These are phyloP conservation scores for Trichoderma atroviride DNA, from an alignment of 2,329 filamentous ascomycete genomes.

Conservation along the genomic window DNA sequence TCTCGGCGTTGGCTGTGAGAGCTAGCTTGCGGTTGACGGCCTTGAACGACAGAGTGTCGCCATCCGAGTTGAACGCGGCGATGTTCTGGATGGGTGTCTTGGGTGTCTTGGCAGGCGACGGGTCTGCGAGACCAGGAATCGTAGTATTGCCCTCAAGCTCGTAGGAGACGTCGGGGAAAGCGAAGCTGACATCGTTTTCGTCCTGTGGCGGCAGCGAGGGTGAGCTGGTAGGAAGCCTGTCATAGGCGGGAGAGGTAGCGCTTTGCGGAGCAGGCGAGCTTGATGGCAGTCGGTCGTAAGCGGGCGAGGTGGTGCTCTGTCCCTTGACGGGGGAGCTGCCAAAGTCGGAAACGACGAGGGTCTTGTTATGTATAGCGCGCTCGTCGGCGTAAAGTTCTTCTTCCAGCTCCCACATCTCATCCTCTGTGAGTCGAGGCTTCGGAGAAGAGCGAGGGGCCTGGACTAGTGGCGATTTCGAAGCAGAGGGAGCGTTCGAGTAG, in stretches of 20 bases:
- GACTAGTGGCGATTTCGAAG: slow-evolving; percentile 34
- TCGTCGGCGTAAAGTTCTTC: neutral
- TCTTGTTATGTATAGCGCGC: neutral
- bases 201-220: neutral
- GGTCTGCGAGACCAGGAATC: neutral
- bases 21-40: slow-evolving; percentile 33
- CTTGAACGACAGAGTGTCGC: slow-evolving; percentile 32
- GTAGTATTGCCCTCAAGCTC: neutral
- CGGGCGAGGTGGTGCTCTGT: neutral
- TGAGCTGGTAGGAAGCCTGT: neutral
- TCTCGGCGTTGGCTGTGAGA: neutral
- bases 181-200: neutral
- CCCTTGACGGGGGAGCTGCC: neutral
- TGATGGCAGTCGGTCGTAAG: neutral
- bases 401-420: neutral
- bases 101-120: neutral
- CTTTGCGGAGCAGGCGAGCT: neutral
- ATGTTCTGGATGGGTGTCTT: neutral
- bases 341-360: slow-evolving; percentile 24
- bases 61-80: neutral
- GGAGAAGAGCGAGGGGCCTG: slow-evolving; percentile 22
- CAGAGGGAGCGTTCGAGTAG: slow-evolving; percentile 32
- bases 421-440: neutral
- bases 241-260: neutral
- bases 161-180: slow-evolving; percentile 1